A percentile compares a stretch with the other conserved stretches of the same genome.
These are phyloP conservation scores for Trichoderma simmonsii DNA, from an alignment of 2,329 filamentous ascomycete species.

Conservation along the genomic window DNA sequence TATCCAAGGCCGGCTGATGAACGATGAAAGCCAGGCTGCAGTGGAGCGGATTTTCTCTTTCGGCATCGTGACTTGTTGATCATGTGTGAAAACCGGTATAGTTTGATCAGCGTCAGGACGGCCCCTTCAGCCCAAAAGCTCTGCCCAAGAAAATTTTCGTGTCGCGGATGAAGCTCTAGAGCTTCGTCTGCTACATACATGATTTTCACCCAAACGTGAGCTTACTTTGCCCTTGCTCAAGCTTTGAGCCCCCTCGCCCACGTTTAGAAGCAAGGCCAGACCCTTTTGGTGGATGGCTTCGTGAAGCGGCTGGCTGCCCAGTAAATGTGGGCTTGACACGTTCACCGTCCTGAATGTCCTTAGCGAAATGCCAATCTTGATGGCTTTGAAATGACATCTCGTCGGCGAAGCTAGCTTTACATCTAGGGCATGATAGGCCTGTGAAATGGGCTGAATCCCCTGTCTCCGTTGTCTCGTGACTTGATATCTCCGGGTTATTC, in stretches of 20 bases:
- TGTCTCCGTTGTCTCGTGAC: background rate
- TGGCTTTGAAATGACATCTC: slow-evolving; percentile 68
- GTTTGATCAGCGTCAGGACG: background rate
- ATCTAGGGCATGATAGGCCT: slow-evolving; percentile 58
- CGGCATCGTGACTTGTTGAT: slow-evolving; percentile 2
- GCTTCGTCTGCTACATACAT: background rate
- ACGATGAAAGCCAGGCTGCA: background rate
- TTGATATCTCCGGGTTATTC: background rate
- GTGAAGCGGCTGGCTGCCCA: slow-evolving; percentile 32
- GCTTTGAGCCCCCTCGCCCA: slow-evolving; percentile 34
- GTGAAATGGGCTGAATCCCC: slow-evolving; percentile 26
- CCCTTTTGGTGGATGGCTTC: slow-evolving; percentile 30
- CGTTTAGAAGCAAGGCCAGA: slow-evolving; percentile 41
- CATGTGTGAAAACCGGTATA: background rate
- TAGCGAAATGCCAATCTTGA: slow-evolving; percentile 91
- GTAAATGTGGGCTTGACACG: slow-evolving; percentile 48
- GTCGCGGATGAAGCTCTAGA: background rate
- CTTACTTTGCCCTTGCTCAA: slow-evolving; percentile 59
- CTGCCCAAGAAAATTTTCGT: background rate
- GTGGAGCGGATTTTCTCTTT: background rate
- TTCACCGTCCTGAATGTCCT: slow-evolving; percentile 70
- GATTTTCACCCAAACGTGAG: slow-evolving; percentile 56
- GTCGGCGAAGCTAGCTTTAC: slow-evolving; percentile 57
- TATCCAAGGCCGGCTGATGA: background rate
- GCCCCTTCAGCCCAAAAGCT: background rate